Conservation (phyloP, 441 rosid species). For the Sinapis alba region DNA sequence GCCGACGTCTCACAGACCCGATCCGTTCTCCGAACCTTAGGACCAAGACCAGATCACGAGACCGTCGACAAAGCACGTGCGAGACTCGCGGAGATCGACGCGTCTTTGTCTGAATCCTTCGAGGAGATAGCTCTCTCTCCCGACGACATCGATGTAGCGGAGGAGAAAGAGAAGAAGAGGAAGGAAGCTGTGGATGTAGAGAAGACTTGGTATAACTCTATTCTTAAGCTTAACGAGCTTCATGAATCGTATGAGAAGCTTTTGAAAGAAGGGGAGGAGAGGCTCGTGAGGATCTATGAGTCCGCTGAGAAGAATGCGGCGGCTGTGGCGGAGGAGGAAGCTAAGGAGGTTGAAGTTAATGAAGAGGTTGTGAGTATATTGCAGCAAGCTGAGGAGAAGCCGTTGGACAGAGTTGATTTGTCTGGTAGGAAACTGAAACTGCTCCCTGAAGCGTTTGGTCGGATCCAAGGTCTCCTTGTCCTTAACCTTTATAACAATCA, state of each 20-base stretch:
- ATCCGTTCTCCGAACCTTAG: slow-evolving; percentile 70
- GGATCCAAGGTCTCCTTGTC: slow-evolving; percentile 57
- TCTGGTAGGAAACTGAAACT: slow-evolving; percentile 55
- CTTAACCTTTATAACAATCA: slow-evolving; percentile 74
- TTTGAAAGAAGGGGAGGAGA: slow-evolving; percentile 74
- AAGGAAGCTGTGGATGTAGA: slow-evolving; percentile 65
- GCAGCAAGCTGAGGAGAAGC: slow-evolving; percentile 52
- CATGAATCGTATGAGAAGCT: slow-evolving; percentile 71
- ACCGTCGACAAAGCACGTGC: slow-evolving; percentile 69
- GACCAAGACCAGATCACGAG: slow-evolving; percentile 94
- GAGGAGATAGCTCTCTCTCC: slow-evolving; percentile 73
- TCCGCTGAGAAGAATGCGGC: slow-evolving; percentile 47
- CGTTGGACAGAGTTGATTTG: slow-evolving; percentile 66
- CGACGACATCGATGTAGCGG: slow-evolving; percentile 54
- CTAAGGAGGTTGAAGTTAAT: slow-evolving; percentile 43
- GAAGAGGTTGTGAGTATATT: slow-evolving; percentile 66
- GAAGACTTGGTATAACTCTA: slow-evolving; percentile 46
- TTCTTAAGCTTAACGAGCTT: slow-evolving; percentile 77
- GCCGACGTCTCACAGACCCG: slow-evolving; percentile 80
- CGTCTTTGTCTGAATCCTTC: slow-evolving; percentile 58
- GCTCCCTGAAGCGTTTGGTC: slow-evolving; percentile 84
- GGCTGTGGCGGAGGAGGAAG: slow-evolving; percentile 36
- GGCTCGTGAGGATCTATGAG: slow-evolving; percentile 72
- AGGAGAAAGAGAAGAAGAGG: slow-evolving; percentile 61
- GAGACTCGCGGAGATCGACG: slow-evolving; percentile 60